These are phyloP conservation scores for Naumovozyma dairenensis DNA, from an alignment of 805 yeast species.

Conservation along the genomic window DNA sequence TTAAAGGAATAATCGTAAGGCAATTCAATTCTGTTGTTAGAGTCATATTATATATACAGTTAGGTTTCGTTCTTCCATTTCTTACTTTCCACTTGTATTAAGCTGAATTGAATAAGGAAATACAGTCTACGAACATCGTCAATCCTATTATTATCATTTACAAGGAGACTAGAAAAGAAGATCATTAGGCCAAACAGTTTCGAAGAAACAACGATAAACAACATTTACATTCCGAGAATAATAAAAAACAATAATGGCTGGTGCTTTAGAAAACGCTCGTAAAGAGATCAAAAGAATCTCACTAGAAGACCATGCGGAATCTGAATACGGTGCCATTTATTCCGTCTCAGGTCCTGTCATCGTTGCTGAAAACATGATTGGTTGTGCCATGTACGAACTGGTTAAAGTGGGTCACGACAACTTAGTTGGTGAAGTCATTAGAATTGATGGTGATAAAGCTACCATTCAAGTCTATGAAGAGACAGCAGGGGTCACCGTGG, in stretches of 20 bases:
- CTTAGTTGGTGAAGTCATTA: conserved; percentile 95
- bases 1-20: too few species aligned
- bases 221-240: too few species aligned
- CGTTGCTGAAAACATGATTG: conserved; percentile 97
- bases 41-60: too few species aligned
- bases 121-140: too few species aligned
- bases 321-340: conserved; percentile 78
- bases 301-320: conserved; percentile 62
- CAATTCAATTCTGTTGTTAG: too few species aligned
- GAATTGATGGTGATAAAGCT: conserved; percentile 93
- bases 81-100: too few species aligned
- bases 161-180: too few species aligned
- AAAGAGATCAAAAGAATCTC: conserved; percentile 82
- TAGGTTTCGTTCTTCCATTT: too few species aligned
- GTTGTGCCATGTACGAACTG: conserved; percentile 99
- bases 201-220: too few species aligned
- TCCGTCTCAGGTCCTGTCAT: conserved; percentile 98
- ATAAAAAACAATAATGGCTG: conserved; percentile 50
- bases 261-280: conserved; percentile 94
- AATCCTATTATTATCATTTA: too few species aligned
- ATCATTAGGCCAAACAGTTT: too few species aligned
- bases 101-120: too few species aligned
- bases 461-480: conserved; percentile 99
- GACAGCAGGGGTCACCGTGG: conserved; percentile 98
- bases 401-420: conserved; percentile 96